Evolutionary conservation across 345 rosid species (phyloP), one percentile per base, ranked within the genome.

Genomic region (Ceriops tagal): DNA sequence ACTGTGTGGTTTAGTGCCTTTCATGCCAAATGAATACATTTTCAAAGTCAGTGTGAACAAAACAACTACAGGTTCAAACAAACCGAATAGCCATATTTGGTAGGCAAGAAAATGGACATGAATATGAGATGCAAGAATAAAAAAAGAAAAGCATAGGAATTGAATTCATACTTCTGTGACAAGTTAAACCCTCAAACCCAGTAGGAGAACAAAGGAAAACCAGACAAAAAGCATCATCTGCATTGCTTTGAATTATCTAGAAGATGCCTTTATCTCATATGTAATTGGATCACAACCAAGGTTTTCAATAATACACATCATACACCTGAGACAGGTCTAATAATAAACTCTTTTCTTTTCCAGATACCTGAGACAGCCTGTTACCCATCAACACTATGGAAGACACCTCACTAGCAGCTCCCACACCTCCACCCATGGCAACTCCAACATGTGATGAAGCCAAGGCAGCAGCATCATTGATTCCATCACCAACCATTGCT

Each of bases 401-500:
- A 80, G 97, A 91, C 52, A 88, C 99, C 85, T 93, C 99, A 74
- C 88, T 86, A 62, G 97, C 99, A 34, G 97, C 98, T 75, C 93
- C 97, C 81, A 88, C 96, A 76, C 96, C 96, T 55, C 86, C 89
- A 49, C 98, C 92, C 96, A 93, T 87, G 68, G 96, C 97, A 65
- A 93, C 85, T 72, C 98, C 98, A 79, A 93, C 75, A 71, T 91
- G 89, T 60, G 96, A 79, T 62, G 86, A 88, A 74, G 98, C 98
- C 84, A 93, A 83, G 32, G 98, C 97, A 67, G 96, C 92, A 66
- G 97, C 98, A 83, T 91, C 98, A 70, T 93, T 93, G 72, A 93
- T 91, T 60, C 98, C 98, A 79, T 93, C 98, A 32, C 97, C 98
- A 67, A 93, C 92, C 98, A 93, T 93, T 27, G 97, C 97, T 61